A percentile compares a stretch with the other conserved stretches of the same genome.
Conservation (phyloP, 2,329 filamentous ascomycete genomes). For the Elsinoe australis region DNA sequence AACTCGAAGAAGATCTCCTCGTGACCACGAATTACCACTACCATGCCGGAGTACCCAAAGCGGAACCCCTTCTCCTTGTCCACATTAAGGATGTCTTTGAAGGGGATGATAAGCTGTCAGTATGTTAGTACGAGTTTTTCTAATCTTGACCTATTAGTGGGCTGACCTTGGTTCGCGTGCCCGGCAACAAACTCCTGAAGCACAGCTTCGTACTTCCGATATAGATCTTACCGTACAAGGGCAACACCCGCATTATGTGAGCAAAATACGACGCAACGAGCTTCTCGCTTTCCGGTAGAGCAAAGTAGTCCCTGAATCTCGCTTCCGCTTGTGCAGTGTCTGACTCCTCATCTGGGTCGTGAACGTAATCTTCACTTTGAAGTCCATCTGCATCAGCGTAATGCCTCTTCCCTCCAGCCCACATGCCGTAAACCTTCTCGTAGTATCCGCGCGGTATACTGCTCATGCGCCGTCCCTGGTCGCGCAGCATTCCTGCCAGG, state of each 20-base stretch:
- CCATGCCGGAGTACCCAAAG: constrained; percentile 81
- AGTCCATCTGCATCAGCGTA: constrained; percentile 67
- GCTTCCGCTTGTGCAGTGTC: constrained; percentile 48
- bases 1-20: constrained; percentile 98
- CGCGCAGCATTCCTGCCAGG: constrained; percentile 61
- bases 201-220: constrained; percentile 82
- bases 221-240: constrained; percentile 94
- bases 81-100: constrained; percentile 86
- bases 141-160: neutral
- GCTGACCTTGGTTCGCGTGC: constrained; percentile 69
- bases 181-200: constrained; percentile 83
- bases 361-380: constrained; percentile 53
- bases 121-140: constrained; percentile 16
- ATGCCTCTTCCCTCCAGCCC: constrained; percentile 82
- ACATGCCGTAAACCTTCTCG: constrained; percentile 95
- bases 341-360: constrained; percentile 50
- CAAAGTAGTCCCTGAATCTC: constrained; percentile 83
- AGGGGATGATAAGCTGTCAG: constrained; percentile 62
- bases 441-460: constrained; percentile 88
- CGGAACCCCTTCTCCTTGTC: constrained; percentile 93
- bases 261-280: constrained; percentile 86
- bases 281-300: constrained; percentile 72
- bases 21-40: constrained; percentile 86
- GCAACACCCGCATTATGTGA: constrained; percentile 81
- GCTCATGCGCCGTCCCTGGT: constrained; percentile 71